Evolutionary conservation across 2,329 filamentous ascomycete species (phyloP).

Genomic region (Cladosporium colombiae): DNA sequence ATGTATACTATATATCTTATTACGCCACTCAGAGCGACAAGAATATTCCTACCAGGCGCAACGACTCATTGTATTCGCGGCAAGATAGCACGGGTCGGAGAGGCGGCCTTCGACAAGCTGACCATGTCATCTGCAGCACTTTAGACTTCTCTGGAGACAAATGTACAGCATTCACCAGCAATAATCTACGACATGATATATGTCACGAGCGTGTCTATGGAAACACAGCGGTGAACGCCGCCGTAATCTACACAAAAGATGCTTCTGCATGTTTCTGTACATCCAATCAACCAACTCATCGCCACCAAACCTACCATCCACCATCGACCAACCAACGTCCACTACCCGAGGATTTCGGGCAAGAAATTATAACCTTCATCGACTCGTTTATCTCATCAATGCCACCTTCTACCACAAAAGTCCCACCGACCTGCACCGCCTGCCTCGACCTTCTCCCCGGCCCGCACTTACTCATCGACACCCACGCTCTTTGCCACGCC

Average conservation of each 20-base stretch:
- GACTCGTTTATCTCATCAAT: background rate
- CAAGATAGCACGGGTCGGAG: background rate
- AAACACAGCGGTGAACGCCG: background rate
- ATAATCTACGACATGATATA: background rate
- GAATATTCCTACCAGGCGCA: background rate
- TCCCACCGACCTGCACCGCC: conserved; percentile 3
- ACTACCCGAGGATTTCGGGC: background rate
- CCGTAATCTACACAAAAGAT: background rate
- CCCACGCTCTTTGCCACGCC: conserved; percentile 17
- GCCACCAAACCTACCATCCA: background rate
- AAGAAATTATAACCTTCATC: background rate
- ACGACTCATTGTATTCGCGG: background rate
- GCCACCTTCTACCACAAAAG: background rate
- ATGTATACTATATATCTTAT: conserved; percentile 18
- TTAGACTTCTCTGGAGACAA: background rate
- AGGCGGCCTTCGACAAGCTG: background rate
- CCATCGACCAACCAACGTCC: background rate
- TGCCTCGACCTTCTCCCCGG: conserved; percentile 2
- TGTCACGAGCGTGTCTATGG: background rate
- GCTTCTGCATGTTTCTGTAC: background rate
- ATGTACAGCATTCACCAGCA: background rate
- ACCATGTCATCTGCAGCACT: background rate
- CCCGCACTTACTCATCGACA: conserved; percentile 2
- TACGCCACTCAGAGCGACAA: conserved; percentile 18
- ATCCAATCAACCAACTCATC: background rate